A percentile compares a stretch with the other conserved stretches of the same genome.
Evolutionary conservation across 345 rosid species (phyloP).

Genomic region (Eucalyptus grandis): DNA sequence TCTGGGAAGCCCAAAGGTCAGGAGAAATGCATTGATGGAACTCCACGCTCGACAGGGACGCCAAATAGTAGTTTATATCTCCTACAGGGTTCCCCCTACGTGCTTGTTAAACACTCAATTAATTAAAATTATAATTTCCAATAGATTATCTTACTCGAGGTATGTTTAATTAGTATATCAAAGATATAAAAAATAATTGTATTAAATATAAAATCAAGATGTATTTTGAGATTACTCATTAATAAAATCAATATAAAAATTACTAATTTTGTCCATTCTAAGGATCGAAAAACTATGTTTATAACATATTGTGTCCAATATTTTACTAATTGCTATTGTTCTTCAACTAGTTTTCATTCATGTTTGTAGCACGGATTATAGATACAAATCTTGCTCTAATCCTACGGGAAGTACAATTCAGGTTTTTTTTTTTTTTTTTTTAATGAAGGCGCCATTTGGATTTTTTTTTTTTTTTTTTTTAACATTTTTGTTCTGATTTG

Average conservation of each 20-base stretch:
- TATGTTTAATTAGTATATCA: background rate
- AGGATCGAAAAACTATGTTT: background rate
- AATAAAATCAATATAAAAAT: background rate
- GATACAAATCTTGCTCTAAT: background rate
- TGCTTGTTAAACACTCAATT: background rate
- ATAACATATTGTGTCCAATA: background rate
- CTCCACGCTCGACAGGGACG: background rate
- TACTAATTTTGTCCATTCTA: background rate
- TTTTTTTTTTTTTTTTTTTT: background rate
- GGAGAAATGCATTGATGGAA: background rate
- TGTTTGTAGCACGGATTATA: background rate
- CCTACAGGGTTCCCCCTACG: background rate
- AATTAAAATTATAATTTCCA: background rate
- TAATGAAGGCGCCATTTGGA: background rate
- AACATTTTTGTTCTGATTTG: background rate
- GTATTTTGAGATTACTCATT: background rate
- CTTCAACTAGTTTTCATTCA: background rate
- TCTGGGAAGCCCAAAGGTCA: background rate
- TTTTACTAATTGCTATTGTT: background rate
- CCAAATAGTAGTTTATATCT: background rate
- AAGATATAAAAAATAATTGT: background rate
- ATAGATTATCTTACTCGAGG: background rate
- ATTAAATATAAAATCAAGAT: background rate
- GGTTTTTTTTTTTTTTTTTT: rapidly evolving
- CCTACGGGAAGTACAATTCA: background rate